These are phyloP conservation scores for Trametes polyzona DNA, from an alignment of 1,284 basidiomycete species.

Conservation along the genomic window DNA sequence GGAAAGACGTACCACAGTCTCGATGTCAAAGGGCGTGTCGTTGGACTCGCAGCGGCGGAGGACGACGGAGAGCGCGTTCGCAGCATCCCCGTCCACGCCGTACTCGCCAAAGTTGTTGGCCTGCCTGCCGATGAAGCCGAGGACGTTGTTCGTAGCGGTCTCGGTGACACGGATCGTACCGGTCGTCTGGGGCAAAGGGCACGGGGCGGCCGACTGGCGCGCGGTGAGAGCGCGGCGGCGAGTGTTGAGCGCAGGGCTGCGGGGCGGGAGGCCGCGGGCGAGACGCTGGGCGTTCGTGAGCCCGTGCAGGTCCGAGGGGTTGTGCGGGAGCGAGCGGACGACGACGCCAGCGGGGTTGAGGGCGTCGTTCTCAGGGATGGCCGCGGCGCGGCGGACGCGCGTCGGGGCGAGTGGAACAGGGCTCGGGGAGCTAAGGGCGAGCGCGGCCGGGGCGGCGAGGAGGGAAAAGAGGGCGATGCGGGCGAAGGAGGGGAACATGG, in stretches of 20 bases:
- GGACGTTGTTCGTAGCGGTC: not conserved
- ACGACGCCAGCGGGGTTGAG: slow-evolving; percentile 12
- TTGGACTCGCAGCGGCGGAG: slow-evolving; percentile 12
- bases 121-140: slow-evolving; percentile 11
- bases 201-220: slow-evolving; percentile 19
- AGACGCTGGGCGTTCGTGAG: slow-evolving; percentile 32
- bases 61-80: slow-evolving; percentile 21
- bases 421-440: slow-evolving; percentile 31
- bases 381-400: slow-evolving; percentile 25
- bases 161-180: slow-evolving; percentile 23
- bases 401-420: slow-evolving; percentile 32
- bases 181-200: slow-evolving; percentile 12
- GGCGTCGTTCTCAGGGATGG: not conserved
- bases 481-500: slow-evolving; percentile 49
- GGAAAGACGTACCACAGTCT: not conserved
- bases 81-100: slow-evolving; percentile 12
- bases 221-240: slow-evolving; percentile 17
- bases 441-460: slow-evolving; percentile 31
- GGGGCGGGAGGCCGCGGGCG: slow-evolving; percentile 30
- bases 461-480: slow-evolving; percentile 31
- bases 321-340: slow-evolving; percentile 4
- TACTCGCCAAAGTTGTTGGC: slow-evolving; percentile 33
- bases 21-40: slow-evolving; percentile 19
- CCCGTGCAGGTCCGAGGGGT: not conserved
- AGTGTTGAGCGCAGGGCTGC: slow-evolving; percentile 23